These are phyloP conservation scores for Fusarium poae DNA, from an alignment of 2,329 filamentous ascomycete genomes.

Conservation along the genomic window DNA sequence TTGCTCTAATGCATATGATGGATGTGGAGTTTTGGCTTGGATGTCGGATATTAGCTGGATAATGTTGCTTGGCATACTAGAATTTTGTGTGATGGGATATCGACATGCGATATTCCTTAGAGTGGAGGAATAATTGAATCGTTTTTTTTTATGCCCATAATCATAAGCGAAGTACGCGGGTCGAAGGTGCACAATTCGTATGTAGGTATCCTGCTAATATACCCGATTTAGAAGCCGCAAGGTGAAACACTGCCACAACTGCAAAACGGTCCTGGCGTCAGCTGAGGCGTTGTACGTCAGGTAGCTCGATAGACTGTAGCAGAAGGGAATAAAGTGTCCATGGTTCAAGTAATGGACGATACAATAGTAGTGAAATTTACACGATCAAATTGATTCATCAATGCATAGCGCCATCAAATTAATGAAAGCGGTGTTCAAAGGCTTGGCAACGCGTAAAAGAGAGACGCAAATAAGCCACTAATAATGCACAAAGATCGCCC, in stretches of 20 bases:
- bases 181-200: slow-evolving; percentile 17
- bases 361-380: neutral
- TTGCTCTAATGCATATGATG: slow-evolving; percentile 1
- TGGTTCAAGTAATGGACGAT: too few relatives aligned
- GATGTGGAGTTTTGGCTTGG: neutral
- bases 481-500: slow-evolving; percentile 26
- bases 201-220: neutral
- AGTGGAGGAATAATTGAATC: slow-evolving; percentile 17
- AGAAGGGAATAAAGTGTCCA: slow-evolving; percentile 8
- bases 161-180: slow-evolving; percentile 1
- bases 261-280: slow-evolving; percentile 30
- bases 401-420: neutral
- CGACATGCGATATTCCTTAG: slow-evolving; percentile 6
- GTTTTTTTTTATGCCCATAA: neutral
- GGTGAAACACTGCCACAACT: slow-evolving; percentile 40
- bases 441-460: slow-evolving; percentile 14
- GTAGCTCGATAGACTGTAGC: slow-evolving; percentile 6
- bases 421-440: slow-evolving; percentile 9
- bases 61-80: slow-evolving; percentile 1
- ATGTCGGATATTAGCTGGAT: slow-evolving; percentile 6
- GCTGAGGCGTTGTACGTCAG: slow-evolving; percentile 18
- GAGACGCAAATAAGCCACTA: slow-evolving; percentile 16
- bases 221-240: slow-evolving; percentile 44
- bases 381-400: neutral
- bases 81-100: slow-evolving; percentile 1